Percentiles rank a stretch among this genome's conserved stretches.
phyloP scores from a whole-genome alignment of 176 grass and related monocot genomes.

The Rhipidocladum racemiflorum region DNA sequence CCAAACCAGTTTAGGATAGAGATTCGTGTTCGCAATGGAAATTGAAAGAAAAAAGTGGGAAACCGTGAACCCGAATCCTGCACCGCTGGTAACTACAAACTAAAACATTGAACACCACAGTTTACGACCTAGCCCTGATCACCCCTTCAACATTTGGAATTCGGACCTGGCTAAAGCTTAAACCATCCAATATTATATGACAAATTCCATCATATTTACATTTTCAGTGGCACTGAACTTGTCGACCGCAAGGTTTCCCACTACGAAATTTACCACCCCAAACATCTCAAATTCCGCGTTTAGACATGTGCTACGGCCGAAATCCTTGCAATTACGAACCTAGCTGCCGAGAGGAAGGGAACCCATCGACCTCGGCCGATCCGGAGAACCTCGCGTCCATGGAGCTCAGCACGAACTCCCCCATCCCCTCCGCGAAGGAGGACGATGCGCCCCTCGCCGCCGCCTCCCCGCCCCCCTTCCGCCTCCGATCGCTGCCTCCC shows the following conservation, averaged over 20 bases:
- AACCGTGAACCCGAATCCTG: no score
- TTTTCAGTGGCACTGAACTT: not conserved
- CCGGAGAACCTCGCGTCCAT: slow-evolving; percentile 63
- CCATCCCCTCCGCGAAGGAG: slow-evolving; percentile 43
- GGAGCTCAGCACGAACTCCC: slow-evolving; percentile 56
- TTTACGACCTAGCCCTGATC: not conserved
- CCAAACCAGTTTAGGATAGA: no score
- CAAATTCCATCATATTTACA: not conserved
- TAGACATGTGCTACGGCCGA: not conserved
- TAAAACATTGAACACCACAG: not conserved
- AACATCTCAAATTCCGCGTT: not conserved
- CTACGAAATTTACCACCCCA: not conserved
- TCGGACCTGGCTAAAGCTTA: not conserved
- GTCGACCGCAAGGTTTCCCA: not conserved
- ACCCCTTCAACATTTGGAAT: not conserved
- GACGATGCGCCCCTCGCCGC: slow-evolving; percentile 19
- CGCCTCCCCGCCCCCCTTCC: slow-evolving; percentile 27
- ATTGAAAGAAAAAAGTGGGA: no score
- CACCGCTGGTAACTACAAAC: no score
- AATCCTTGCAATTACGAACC: slow-evolving; percentile 27
- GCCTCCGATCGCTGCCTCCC: slow-evolving; percentile 21
- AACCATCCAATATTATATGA: not conserved
- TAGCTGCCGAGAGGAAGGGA: slow-evolving; percentile 17
- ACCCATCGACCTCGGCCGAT: slow-evolving; percentile 36
- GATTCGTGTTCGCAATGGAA: no score